Percentiles rank a stretch among this genome's conserved stretches.
Evolutionary conservation across 768 basidiomycete genomes (phyloP).

Genomic region (Mycena rebaudengoi): DNA sequence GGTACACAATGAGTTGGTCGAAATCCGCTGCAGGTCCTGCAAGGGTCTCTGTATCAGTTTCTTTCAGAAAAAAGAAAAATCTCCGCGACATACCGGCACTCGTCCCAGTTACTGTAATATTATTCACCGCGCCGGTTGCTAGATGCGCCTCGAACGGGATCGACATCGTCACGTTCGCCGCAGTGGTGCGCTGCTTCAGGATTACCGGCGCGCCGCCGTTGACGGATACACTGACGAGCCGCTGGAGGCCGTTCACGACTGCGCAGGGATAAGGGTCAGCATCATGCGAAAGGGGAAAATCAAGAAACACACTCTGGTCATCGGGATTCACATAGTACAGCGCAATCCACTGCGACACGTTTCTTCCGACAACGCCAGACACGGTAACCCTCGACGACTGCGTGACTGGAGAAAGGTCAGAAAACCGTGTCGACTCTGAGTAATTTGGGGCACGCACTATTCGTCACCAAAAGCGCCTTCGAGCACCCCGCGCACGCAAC

Average conservation of each 20-base stretch:
- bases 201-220: slow-evolving; percentile 14
- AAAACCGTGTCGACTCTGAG: slow-evolving; percentile 1
- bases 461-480: slow-evolving; percentile 11
- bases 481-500: slow-evolving; percentile 15
- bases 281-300: background rate
- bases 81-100: slow-evolving; percentile 8
- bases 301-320: slow-evolving; percentile 14
- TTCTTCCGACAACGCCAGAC: slow-evolving; percentile 10
- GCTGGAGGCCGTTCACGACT: slow-evolving; percentile 18
- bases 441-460: slow-evolving; percentile 5
- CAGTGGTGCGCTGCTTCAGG: slow-evolving; percentile 20
- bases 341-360: slow-evolving; percentile 16
- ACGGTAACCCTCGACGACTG: slow-evolving; percentile 16
- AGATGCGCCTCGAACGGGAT: slow-evolving; percentile 17
- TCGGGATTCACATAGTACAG: slow-evolving; percentile 21
- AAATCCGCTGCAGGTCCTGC: slow-evolving; percentile 20
- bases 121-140: slow-evolving; percentile 17
- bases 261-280: background rate
- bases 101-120: slow-evolving; percentile 17
- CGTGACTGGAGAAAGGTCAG: slow-evolving; percentile 11
- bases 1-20: slow-evolving; percentile 15
- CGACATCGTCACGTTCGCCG: slow-evolving; percentile 17
- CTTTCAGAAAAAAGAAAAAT: background rate
- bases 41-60: background rate
- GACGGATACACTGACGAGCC: slow-evolving; percentile 17